Evolutionary conservation across 306 rosid genomes (phyloP).

Genomic region (Citrullus colocynthis): DNA sequence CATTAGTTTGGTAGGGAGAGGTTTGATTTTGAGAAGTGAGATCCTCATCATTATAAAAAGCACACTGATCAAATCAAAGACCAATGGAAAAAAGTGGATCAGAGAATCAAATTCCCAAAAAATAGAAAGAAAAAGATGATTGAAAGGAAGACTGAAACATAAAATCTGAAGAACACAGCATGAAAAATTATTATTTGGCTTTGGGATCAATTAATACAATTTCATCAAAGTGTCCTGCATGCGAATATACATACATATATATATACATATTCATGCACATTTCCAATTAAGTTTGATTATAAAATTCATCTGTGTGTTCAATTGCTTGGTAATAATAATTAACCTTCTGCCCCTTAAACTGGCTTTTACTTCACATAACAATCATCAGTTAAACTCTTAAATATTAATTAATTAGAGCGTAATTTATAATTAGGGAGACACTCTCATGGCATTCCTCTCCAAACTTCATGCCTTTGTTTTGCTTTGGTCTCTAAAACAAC

Average conservation of each 20-base stretch:
- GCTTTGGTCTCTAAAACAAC: background rate
- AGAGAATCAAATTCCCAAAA: background rate
- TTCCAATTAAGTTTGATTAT: background rate
- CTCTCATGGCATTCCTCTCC: background rate
- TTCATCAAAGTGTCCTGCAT: conserved; percentile 2
- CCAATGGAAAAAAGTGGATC: too few relatives aligned
- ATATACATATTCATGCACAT: background rate
- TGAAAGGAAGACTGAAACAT: background rate
- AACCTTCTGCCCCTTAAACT: background rate
- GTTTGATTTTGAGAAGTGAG: background rate
- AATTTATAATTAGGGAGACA: background rate
- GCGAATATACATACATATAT: background rate
- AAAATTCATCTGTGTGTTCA: background rate
- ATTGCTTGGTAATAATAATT: background rate
- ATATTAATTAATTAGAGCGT: background rate
- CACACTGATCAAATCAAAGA: background rate
- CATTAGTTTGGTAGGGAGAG: too few relatives aligned
- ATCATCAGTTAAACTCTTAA: background rate
- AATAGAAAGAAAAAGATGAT: background rate
- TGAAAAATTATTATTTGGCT: background rate
- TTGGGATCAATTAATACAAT: background rate
- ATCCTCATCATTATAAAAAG: background rate
- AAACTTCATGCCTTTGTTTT: background rate
- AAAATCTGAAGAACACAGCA: background rate
- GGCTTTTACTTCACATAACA: background rate